Evolutionary conservation across 768 basidiomycete species (phyloP), one percentile per base, ranked within the genome.

Genomic region (Trametes cinnabarina): DNA sequence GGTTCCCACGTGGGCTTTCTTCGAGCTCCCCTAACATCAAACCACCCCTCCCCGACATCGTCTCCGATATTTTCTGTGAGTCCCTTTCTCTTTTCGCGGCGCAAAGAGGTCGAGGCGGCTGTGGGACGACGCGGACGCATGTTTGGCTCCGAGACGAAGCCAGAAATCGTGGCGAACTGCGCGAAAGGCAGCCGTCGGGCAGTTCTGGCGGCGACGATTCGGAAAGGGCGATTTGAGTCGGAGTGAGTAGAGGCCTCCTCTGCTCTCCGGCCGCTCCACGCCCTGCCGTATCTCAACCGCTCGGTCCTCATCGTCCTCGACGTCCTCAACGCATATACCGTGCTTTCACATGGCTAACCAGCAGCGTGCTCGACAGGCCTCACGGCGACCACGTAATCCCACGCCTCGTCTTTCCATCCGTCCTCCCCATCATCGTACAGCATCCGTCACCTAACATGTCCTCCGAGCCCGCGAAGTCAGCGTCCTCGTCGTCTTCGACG

Each of bases 161-260:
- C 43, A 25, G 37, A 48, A 61, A 34, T 39, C 41, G 53, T 28
- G 49, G 49, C 35, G 15, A 26, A 55, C 44, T 44, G 60, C 44
- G 51, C 47, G 46, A n/a, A 52, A 42, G 37, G 47, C 47, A 50
- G 42, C 35, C 50, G 62, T 55, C 58, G 61, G 62, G 55, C 35
- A 64, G 61, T 67, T 70, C 67, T 67, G 67, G 69, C 69, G 69
- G 67, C 67, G 69, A 70, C 69, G 60, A 55, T 51, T 66, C 69
- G 69, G 69, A 64, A 65, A 60, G 62, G 55, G 55, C 55, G 63
- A 67, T 63, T 66, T 68, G 64, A 67, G 67, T 70, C 69, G 69
- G 69, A 70, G 69, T 70, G 68, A 66, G 68, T 59, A 57, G 30
- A 32, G 30, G 51, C 57, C 37, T 47, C 22, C 53, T 37, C 57